phyloP scores from a whole-genome alignment of 768 basidiomycete species.

The Cantharellus cinnabarinus region DNA sequence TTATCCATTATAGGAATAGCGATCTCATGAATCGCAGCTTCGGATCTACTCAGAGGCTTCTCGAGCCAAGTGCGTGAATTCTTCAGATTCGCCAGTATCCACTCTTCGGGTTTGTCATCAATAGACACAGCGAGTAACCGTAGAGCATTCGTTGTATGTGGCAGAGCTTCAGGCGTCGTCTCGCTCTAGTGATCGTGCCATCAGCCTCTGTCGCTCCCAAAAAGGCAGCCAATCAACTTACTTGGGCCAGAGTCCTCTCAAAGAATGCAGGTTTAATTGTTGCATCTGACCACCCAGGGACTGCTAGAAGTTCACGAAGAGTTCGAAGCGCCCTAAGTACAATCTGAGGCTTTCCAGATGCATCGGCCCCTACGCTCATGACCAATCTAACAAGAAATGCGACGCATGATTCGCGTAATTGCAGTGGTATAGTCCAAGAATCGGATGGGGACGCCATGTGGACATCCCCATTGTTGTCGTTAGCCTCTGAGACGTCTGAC shows the following conservation, averaged over 20 bases:
- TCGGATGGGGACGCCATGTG: not conserved
- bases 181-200: not conserved
- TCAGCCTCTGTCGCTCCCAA: not conserved
- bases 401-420: constrained; percentile 75
- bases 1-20: constrained; percentile 68
- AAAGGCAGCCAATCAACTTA: constrained; percentile 16
- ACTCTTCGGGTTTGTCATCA: constrained; percentile 60
- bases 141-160: constrained; percentile 36
- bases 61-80: constrained; percentile 68
- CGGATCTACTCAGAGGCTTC: constrained; percentile 69
- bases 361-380: constrained; percentile 37
- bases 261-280: constrained; percentile 85
- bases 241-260: constrained; percentile 63
- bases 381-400: constrained; percentile 89
- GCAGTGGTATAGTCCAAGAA: constrained; percentile 55
- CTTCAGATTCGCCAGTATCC: constrained; percentile 54
- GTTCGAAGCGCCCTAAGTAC: constrained; percentile 20
- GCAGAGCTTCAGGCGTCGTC: constrained; percentile 1
- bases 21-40: constrained; percentile 57
- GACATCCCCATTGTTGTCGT: not conserved
- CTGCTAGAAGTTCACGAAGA: constrained; percentile 51
- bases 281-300: constrained; percentile 80
- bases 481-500: constrained; percentile 1
- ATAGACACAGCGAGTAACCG: constrained; percentile 78
- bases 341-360: constrained; percentile 16